Evolutionary conservation across 331 rosid genomes (phyloP), one percentile per base, ranked within the genome.

Genomic region (Quercus tomentella): DNA sequence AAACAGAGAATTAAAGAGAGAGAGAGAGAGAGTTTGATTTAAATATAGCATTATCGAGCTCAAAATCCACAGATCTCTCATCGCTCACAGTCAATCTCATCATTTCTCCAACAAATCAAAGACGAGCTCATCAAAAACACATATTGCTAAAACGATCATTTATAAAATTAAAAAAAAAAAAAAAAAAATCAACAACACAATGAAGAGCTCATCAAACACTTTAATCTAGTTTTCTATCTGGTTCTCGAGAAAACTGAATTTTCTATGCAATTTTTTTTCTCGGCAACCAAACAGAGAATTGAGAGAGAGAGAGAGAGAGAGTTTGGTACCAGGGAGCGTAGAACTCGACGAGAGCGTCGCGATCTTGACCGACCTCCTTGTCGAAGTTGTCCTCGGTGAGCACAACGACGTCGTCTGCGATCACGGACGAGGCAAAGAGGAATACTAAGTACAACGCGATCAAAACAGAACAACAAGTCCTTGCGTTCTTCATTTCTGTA

Each of bases 301-400:
- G 45, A 15, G 1, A 15, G 23, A 41, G 21, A 3, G 43, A 18
- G 33, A 14, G 58, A 1, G 9, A 3, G 62, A 56, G 2, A 2
- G 1, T 52, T 2, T 18, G 10, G 16, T 86, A 95, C 98, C 97
- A 95, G 30, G 98, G 97, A 83, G 97, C 97, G 77, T 95, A 95
- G 84, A 95, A 95, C 87, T 95, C 93, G 72, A 95, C 91, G 65
- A 95, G 97, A 88, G 94, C 91, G 63, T 76, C 83, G 52, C 90
- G 92, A 88, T 92, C 97, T 82, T 91, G 89, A 73, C 98, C 97
- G 76, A 92, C 97, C 86, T 91, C 91, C 26, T 85, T 84, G 67
- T 91, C 89, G 86, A 94, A 94, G 82, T 82, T 86, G 43, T 79
- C 87, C 73, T 84, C 83, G 0, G 91, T 92, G 43, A 91, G 94